These are phyloP conservation scores for Furcasterigmium furcatum DNA, from an alignment of 2,329 filamentous ascomycete species.

Conservation along the genomic window DNA sequence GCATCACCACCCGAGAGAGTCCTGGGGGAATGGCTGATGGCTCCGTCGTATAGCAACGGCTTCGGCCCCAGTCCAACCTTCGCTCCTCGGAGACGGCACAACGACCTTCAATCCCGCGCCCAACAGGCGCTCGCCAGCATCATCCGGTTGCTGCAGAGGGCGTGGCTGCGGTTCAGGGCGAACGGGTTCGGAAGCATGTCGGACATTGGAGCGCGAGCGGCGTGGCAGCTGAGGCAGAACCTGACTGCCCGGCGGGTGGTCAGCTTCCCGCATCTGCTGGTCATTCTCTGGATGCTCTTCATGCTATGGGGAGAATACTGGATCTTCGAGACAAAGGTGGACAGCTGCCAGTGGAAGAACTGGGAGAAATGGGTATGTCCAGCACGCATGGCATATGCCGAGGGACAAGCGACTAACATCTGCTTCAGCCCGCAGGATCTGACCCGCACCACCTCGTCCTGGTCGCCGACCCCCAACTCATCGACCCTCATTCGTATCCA, in stretches of 20 bases:
- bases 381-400: neutral
- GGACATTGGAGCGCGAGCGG: neutral
- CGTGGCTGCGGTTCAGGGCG: constrained; percentile 16
- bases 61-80: constrained; percentile 4
- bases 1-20: neutral
- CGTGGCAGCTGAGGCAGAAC: constrained; percentile 36
- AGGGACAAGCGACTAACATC: neutral
- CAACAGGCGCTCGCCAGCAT: neutral
- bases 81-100: neutral
- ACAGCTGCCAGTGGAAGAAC: constrained; percentile 72
- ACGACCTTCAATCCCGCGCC: neutral
- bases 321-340: constrained; percentile 68
- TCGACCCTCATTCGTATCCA: constrained; percentile 93
- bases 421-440: constrained; percentile 65
- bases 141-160: constrained; percentile 1
- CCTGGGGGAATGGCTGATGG: constrained; percentile 25
- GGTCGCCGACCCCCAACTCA: constrained; percentile 86
- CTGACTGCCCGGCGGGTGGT: constrained; percentile 48
- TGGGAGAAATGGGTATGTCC: constrained; percentile 89
- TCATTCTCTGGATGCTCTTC: constrained; percentile 70
- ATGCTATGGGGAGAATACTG: constrained; percentile 84
- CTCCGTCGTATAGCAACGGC: constrained; percentile 33
- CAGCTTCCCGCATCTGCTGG: constrained; percentile 64
- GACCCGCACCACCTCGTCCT: constrained; percentile 81
- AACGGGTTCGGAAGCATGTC: neutral